Evolutionary conservation across 495 filamentous ascomycete species (phyloP), one percentile per base, ranked within the genome.

Genomic region (Penicillium taxi): DNA sequence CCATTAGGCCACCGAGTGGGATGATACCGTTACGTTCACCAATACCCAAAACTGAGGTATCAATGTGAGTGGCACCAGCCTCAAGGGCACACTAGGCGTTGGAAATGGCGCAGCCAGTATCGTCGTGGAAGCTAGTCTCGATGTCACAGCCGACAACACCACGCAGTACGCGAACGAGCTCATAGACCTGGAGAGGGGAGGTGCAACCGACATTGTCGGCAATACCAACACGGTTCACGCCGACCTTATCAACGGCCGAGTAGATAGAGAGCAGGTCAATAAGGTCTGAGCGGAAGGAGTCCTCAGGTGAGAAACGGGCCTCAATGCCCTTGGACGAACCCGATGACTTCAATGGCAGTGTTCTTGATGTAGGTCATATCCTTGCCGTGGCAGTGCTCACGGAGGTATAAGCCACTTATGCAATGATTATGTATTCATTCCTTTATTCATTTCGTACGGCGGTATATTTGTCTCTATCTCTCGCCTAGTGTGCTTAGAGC

Each of bases 361-460:
- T 90, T 86, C 63, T 79, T 84, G 47, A 95, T 95, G 61, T 82
- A 85, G 42, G 79, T 79, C 81, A 95, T 94, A 53, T 86, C 81
- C 74, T 95, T 96, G 53, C 89, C 88, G 62, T 94, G 86, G 40
- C 78, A 84, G 72, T 96, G 84, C 59, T 96, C 86, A 45, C 84
- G 81, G 46, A 96, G 78, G 64, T 86, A 88, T 39, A 80, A 86
- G 7, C n/a, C n/a, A n/a, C n/a, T n/a, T n/a, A n/a, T n/a, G n/a
- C n/a, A n/a, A n/a, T n/a, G n/a, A n/a, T n/a, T n/a, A n/a, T n/a
- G n/a, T n/a, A n/a, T n/a, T n/a, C n/a, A n/a, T n/a, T n/a, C n/a
- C n/a, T n/a, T n/a, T n/a, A n/a, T n/a, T n/a, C n/a, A n/a, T n/a
- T n/a, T n/a, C n/a, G n/a, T n/a, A n/a, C n/a, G n/a, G n/a, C n/a